Percentiles rank a stretch among this genome's conserved stretches.
Evolutionary conservation across 202 grass and related monocot genomes (phyloP).

Genomic region (Bolboschoenoplectus hybrid): DNA sequence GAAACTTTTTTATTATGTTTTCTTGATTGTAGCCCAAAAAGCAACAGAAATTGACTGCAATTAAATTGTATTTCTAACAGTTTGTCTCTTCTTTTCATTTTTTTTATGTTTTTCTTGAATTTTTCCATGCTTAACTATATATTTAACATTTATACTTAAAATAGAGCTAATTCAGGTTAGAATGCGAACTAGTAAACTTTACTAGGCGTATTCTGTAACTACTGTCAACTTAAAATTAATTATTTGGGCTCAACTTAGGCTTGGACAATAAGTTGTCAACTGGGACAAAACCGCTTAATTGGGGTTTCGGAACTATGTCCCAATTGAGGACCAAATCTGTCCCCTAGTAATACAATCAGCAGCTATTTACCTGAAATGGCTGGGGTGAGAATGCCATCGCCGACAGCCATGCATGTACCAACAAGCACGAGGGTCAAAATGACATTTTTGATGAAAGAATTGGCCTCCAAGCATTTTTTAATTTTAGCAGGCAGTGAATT

Average conservation of each 20-base stretch:
- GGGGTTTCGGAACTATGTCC: neutral
- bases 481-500: constrained; percentile 82
- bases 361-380: constrained; percentile 76
- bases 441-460: constrained; percentile 69
- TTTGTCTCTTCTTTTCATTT: neutral
- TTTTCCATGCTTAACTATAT: constrained; percentile 19
- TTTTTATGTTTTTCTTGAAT: constrained; percentile 27
- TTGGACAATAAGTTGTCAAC: neutral
- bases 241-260: neutral
- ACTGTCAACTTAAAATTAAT: neutral
- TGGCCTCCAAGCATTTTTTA: constrained; percentile 78
- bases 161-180: neutral
- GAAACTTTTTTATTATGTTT: neutral
- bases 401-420: constrained; percentile 84
- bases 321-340: neutral
- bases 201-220: neutral
- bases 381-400: constrained; percentile 91
- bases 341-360: neutral
- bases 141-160: neutral
- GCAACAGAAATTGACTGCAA: neutral
- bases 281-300: neutral
- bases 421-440: constrained; percentile 81
- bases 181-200: neutral
- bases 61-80: neutral
- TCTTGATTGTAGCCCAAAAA: neutral